A percentile compares a stretch with the other conserved stretches of the same genome.
phyloP scores from a whole-genome alignment of 805 yeast species.

The Candida quercuum region DNA sequence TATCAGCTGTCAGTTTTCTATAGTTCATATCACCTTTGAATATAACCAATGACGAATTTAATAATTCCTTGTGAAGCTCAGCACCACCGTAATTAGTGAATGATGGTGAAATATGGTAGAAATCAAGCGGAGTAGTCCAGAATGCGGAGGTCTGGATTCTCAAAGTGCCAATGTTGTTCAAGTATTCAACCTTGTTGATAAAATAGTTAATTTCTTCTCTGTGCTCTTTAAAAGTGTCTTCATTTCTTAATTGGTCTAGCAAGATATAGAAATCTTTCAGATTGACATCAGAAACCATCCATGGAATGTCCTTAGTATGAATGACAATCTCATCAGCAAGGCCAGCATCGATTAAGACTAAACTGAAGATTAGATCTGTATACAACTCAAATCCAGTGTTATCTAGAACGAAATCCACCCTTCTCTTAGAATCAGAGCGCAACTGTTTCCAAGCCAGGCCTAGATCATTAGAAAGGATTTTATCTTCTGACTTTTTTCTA shows the following conservation, averaged over 20 bases:
- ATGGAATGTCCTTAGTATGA: conserved; percentile 88
- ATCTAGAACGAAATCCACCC: conserved; percentile 83
- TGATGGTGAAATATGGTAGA: conserved; percentile 56
- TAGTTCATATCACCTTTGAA: conserved; percentile 96
- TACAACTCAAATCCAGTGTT: conserved; percentile 94
- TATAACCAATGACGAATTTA: conserved; percentile 63
- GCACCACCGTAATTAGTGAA: conserved; percentile 55
- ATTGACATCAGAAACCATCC: conserved; percentile 97
- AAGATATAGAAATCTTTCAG: conserved; percentile 67
- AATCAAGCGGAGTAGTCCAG: conserved; percentile 82
- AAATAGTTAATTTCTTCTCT: conserved; percentile 43
- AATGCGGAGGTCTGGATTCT: conserved; percentile 57
- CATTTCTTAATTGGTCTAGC: conserved; percentile 49
- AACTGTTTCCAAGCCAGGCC: conserved; percentile 52
- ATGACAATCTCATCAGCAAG: conserved; percentile 59
- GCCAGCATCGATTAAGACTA: conserved; percentile 67
- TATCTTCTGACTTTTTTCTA: conserved; percentile 73
- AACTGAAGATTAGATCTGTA: conserved; percentile 67
- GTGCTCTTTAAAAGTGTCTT: conserved; percentile 42
- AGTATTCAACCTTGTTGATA: conserved; percentile 38
- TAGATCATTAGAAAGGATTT: conserved; percentile 75
- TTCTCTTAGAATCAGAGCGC: conserved; percentile 17
- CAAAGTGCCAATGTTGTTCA: conserved; percentile 42
- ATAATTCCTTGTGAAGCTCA: conserved; percentile 54
- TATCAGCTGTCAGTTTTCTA: conserved; percentile 88